These are phyloP conservation scores for Fusarium irregulare DNA, from an alignment of 2,329 filamentous ascomycete species.

Conservation along the genomic window DNA sequence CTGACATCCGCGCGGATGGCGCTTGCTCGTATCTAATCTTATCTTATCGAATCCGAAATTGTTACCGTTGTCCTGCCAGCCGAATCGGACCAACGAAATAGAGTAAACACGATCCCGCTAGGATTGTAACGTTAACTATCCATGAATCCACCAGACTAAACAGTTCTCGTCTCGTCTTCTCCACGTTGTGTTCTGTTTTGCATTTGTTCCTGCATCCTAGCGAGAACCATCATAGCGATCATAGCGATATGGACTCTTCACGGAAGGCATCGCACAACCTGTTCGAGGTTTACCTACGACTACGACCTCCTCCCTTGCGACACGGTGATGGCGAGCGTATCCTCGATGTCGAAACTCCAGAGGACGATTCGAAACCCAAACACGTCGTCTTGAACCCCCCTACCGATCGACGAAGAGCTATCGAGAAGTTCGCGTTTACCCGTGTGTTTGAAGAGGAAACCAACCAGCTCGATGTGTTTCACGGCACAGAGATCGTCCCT, in stretches of 20 bases:
- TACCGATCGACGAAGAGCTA: constrained; percentile 84
- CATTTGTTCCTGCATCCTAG: constrained; percentile 19
- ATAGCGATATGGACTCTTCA: constrained; percentile 52
- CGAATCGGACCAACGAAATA: constrained; percentile 1
- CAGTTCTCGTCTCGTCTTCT: constrained; percentile 17
- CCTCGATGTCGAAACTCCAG: constrained; percentile 76
- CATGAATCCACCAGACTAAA: constrained; percentile 38
- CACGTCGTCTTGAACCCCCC: constrained; percentile 84
- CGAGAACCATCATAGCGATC: constrained; percentile 7
- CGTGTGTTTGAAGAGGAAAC: constrained; percentile 90
- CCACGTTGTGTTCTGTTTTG: constrained; percentile 14
- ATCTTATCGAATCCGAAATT: constrained; percentile 12
- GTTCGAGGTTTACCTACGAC: constrained; percentile 91
- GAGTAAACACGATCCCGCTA: constrained; percentile 27
- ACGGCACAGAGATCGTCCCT: constrained; percentile 78
- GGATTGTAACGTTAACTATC: constrained; percentile 30
- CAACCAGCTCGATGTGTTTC: constrained; percentile 86
- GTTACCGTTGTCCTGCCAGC: constrained; percentile 42
- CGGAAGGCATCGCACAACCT: constrained; percentile 64
- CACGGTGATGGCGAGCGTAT: constrained; percentile 71
- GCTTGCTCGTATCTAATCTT: constrained; percentile 25
- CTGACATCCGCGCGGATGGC: constrained; percentile 28
- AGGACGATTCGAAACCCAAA: constrained; percentile 61
- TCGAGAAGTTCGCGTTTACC: constrained; percentile 96
- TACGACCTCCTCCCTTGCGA: constrained; percentile 75